These are phyloP conservation scores for Phytophthora pistaciae DNA, from an alignment of 352 stramenopile species.

Conservation along the genomic window DNA sequence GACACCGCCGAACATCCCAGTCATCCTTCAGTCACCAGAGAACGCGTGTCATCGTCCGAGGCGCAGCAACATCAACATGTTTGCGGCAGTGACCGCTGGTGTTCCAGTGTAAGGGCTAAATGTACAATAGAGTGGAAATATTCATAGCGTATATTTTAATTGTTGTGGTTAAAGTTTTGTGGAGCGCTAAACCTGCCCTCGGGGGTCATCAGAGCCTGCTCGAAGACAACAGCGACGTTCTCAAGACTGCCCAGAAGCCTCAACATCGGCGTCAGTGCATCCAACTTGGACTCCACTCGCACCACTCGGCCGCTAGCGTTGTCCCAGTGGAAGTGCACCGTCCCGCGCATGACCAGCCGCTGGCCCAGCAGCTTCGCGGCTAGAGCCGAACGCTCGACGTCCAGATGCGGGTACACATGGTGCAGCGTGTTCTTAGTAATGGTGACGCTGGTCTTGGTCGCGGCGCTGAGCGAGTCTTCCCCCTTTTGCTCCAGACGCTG, in stretches of 20 bases:
- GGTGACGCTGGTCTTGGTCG: constrained; percentile 2
- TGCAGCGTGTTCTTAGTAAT: constrained; percentile 14
- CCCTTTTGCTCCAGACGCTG: constrained; percentile 1
- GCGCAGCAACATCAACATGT: no score
- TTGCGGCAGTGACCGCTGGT: no score
- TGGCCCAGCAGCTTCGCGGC: constrained; percentile 6
- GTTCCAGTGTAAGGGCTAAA: no score
- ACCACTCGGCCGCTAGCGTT: not conserved
- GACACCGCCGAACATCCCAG: no score
- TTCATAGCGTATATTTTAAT: not conserved
- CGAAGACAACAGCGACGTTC: constrained; percentile 7
- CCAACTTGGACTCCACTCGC: constrained; percentile 2
- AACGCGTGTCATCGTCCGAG: no score
- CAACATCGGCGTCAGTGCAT: constrained; percentile 14
- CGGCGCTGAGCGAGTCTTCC: constrained; percentile 9
- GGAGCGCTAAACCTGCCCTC: not conserved
- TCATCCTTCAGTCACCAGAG: no score
- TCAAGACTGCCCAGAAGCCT: constrained; percentile 8
- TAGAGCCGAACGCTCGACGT: not conserved
- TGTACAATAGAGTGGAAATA: no score
- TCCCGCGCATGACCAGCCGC: constrained; percentile 2
- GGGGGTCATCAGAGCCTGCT: constrained; percentile 6
- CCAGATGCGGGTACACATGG: constrained; percentile 9
- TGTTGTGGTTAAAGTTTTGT: not conserved
- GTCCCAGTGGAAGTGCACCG: constrained; percentile 12